A percentile compares a stretch with the other conserved stretches of the same genome.
Evolutionary conservation across 345 rosid species (phyloP).

Genomic region (Physaria fendleri): DNA sequence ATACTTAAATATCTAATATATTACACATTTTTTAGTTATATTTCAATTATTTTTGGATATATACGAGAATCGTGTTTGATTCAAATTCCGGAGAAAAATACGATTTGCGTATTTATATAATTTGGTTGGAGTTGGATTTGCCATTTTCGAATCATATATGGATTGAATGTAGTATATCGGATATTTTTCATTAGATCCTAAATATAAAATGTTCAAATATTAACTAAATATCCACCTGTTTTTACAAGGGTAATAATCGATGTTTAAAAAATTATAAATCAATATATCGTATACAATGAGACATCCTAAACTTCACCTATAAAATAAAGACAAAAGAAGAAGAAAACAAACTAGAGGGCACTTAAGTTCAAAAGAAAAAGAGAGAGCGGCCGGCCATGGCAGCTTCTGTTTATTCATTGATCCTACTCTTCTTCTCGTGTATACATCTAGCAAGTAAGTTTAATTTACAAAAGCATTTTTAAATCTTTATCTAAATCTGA

Average conservation of each 20-base stretch:
- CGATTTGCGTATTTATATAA: no score
- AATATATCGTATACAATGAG: conserved; percentile 17
- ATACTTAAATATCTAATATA: no score
- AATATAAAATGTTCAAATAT: no score
- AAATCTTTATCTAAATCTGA: background rate
- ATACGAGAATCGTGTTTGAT: no score
- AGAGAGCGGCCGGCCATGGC: conserved; percentile 36
- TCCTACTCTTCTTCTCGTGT: conserved; percentile 35
- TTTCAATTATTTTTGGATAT: no score
- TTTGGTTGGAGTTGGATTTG: no score
- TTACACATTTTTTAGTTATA: no score
- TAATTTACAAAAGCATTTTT: background rate
- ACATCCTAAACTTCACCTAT: background rate
- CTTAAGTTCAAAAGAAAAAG: background rate
- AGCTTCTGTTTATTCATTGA: conserved; percentile 20
- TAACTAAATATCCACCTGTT: no score
- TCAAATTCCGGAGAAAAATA: no score
- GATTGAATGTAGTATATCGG: no score
- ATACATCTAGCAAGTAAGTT: conserved; percentile 44
- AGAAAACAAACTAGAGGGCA: background rate
- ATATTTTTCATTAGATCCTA: no score
- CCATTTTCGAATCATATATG: no score
- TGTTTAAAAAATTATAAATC: conserved; percentile 3
- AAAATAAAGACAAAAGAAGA: background rate
- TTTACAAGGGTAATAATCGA: conserved; percentile 3